Evolutionary conservation across 805 yeast genomes (phyloP).

Genomic region (Nakazawaea populi): DNA sequence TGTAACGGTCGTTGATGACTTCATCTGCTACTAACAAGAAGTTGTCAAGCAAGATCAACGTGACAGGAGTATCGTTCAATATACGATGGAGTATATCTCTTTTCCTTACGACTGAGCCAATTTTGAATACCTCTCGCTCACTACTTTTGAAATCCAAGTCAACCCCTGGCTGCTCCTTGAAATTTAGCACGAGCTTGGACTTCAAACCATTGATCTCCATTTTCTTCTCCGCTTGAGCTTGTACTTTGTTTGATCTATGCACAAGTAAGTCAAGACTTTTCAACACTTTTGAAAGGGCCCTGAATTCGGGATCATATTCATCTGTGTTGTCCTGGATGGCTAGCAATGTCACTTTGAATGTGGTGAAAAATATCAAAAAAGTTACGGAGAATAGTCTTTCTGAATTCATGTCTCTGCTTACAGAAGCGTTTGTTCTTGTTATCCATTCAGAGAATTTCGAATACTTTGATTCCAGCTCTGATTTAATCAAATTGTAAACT

Average conservation of each 20-base stretch:
- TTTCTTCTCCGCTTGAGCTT: conserved; percentile 54
- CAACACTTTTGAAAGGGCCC: conserved; percentile 45
- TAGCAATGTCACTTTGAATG: conserved; percentile 55
- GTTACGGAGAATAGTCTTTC: conserved; percentile 54
- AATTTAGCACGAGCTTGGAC: conserved; percentile 48
- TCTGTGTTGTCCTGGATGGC: conserved; percentile 50
- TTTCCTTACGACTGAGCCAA: conserved; percentile 55
- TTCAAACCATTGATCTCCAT: conserved; percentile 50
- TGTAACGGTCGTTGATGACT: conserved; percentile 31
- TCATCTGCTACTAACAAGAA: conserved; percentile 61
- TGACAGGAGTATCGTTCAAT: conserved; percentile 12
- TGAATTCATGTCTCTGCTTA: conserved; percentile 33
- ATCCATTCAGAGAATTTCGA: conserved; percentile 55
- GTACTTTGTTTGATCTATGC: conserved; percentile 52
- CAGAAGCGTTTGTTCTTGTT: conserved; percentile 38
- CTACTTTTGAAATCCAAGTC: conserved; percentile 48
- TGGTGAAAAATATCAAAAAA: conserved; percentile 46
- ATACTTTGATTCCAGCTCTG: conserved; percentile 17
- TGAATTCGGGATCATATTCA: conserved; percentile 44
- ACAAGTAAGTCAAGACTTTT: conserved; percentile 51
- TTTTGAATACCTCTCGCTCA: conserved; percentile 48
- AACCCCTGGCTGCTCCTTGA: conserved; percentile 29
- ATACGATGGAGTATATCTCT: conserved; percentile 49
- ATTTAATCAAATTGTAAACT: conserved; percentile 46
- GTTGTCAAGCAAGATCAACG: conserved; percentile 64